Evolutionary conservation across 2,329 filamentous ascomycete genomes (phyloP).

Genomic region (Alternaria rosae): DNA sequence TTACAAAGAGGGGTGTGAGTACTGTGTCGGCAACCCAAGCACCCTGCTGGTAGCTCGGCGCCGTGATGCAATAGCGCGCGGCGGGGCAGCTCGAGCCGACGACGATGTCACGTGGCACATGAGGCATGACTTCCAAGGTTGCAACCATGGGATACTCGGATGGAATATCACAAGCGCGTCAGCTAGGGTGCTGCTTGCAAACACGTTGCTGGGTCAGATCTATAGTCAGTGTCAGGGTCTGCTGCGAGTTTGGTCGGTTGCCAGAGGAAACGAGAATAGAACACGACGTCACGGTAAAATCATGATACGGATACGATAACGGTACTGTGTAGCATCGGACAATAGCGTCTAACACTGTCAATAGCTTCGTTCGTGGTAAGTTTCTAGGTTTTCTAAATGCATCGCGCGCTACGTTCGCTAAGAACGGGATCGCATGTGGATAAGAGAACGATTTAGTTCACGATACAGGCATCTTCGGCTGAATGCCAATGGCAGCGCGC

Average conservation of each 20-base stretch:
- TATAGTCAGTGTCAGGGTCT: background rate
- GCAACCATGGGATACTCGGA: background rate
- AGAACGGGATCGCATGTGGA: constrained; percentile 1
- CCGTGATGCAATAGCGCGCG: constrained; percentile 24
- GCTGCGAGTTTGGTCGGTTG: constrained; percentile 1
- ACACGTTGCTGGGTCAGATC: constrained; percentile 1
- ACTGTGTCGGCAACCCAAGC: constrained; percentile 22
- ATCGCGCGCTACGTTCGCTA: constrained; percentile 1
- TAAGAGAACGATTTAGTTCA: background rate
- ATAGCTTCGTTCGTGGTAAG: constrained; percentile 3
- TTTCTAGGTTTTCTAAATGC: background rate
- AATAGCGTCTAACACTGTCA: constrained; percentile 1
- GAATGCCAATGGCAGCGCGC: background rate
- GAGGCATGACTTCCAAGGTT: background rate
- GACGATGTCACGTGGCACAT: constrained; percentile 19
- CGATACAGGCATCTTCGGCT: background rate
- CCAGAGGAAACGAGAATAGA: background rate
- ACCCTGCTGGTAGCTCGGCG: constrained; percentile 44
- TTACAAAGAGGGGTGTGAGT: constrained; percentile 13
- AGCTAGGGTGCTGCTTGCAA: background rate
- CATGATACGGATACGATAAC: constrained; percentile 4
- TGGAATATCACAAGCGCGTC: background rate
- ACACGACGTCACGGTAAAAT: constrained; percentile 9
- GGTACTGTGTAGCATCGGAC: background rate
- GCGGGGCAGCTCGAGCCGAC: constrained; percentile 25